Evolutionary conservation across 768 basidiomycete species (phyloP).

Genomic region (Suillus subalutaceus): DNA sequence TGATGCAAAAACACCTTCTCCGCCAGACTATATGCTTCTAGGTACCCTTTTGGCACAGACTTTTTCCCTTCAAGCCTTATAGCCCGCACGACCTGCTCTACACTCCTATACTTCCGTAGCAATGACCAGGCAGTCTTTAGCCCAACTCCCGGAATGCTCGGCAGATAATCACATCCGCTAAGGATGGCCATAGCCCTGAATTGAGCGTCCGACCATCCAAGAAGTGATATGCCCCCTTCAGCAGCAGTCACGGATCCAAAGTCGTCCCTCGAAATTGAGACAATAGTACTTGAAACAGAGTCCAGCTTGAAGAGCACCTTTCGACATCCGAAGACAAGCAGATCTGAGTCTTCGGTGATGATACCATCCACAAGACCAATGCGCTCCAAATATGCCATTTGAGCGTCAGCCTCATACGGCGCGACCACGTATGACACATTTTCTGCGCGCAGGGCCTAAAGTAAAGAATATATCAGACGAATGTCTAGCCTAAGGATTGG

Average conservation of each 20-base stretch:
- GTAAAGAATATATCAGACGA: slow-evolving; percentile 12
- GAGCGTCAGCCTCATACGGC: slow-evolving; percentile 98
- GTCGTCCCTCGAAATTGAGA: slow-evolving; percentile 65
- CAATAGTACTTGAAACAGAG: slow-evolving; percentile 59
- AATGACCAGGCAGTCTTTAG: slow-evolving; percentile 90
- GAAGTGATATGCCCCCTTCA: slow-evolving; percentile 68
- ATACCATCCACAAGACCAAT: slow-evolving; percentile 84
- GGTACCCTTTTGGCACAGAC: slow-evolving; percentile 75
- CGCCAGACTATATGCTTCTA: slow-evolving; percentile 74
- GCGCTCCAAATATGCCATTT: slow-evolving; percentile 90
- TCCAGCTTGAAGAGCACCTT: slow-evolving; percentile 96
- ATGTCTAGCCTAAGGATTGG: neutral
- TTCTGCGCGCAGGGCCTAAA: slow-evolving; percentile 84
- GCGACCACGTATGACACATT: slow-evolving; percentile 86
- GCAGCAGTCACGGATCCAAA: slow-evolving; percentile 61
- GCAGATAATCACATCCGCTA: slow-evolving; percentile 91
- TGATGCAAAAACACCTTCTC: slow-evolving; percentile 95
- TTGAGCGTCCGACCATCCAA: slow-evolving; percentile 88
- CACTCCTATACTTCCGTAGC: slow-evolving; percentile 82
- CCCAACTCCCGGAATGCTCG: slow-evolving; percentile 89
- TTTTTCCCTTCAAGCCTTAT: slow-evolving; percentile 85
- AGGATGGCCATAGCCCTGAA: slow-evolving; percentile 94
- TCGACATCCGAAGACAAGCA: slow-evolving; percentile 95
- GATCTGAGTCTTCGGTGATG: slow-evolving; percentile 96
- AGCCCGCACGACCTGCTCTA: slow-evolving; percentile 78